These are phyloP conservation scores for Trichocomaceae sp. DNA, from an alignment of 2,329 filamentous ascomycete genomes.

Conservation along the genomic window DNA sequence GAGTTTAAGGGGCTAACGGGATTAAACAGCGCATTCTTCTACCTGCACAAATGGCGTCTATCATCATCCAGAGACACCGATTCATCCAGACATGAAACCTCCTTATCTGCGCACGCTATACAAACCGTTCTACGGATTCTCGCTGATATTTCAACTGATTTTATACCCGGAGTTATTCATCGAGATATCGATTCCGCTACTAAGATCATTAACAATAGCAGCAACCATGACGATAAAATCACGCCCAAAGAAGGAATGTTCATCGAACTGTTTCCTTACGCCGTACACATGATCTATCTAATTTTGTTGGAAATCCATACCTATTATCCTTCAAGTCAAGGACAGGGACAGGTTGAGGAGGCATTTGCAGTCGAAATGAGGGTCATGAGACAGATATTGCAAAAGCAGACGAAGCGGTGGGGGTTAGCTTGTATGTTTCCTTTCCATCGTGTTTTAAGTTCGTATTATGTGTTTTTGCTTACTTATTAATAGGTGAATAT, in stretches of 20 bases:
- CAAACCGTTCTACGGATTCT: neutral
- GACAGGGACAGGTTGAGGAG: neutral
- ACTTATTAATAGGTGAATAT: neutral
- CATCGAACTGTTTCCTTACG: neutral
- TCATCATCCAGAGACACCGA: neutral
- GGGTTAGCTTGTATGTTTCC: neutral
- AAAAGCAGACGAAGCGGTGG: neutral
- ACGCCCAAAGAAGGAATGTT: neutral
- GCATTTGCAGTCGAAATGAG: neutral
- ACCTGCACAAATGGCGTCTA: neutral
- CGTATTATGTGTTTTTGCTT: neutral
- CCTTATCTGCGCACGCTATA: neutral
- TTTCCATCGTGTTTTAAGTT: neutral
- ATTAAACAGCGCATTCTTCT: neutral
- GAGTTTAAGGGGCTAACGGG: neutral
- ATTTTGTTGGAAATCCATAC: neutral
- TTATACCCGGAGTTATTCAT: neutral
- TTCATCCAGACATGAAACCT: neutral
- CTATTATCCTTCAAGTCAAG: neutral
- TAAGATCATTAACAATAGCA: neutral
- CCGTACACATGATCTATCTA: neutral
- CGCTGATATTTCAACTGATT: neutral
- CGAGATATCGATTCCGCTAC: neutral
- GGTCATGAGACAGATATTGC: neutral
- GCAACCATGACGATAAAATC: neutral